Conservation (phyloP, 2,329 filamentous ascomycete species). For the Colletotrichum scovillei region DNA sequence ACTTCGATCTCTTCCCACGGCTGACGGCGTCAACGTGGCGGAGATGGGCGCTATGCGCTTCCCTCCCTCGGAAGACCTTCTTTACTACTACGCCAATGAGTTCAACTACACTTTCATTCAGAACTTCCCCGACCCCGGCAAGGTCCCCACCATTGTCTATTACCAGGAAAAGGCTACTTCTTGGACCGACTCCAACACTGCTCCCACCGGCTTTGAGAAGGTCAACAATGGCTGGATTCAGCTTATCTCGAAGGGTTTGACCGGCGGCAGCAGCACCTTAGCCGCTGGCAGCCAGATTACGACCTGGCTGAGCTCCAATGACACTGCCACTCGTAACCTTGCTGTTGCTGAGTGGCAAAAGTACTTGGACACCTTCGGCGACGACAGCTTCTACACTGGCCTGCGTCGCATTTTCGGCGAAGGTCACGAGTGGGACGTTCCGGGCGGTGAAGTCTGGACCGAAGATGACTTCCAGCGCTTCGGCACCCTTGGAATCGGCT, state of each 20-base stretch:
- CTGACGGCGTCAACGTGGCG: conserved; percentile 13
- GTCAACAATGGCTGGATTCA: conserved; percentile 9
- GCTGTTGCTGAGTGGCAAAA: conserved; percentile 11
- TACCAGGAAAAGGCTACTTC: neutral
- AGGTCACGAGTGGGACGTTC: conserved; percentile 11
- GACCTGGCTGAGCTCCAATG: neutral
- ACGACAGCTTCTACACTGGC: conserved; percentile 16
- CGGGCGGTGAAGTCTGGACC: conserved; percentile 4
- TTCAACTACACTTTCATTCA: conserved; percentile 11
- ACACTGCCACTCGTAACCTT: neutral
- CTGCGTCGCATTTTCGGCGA: conserved; percentile 14
- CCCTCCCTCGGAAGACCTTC: conserved; percentile 11
- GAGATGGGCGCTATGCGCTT: conserved; percentile 25
- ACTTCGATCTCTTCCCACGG: neutral
- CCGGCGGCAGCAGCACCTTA: neutral
- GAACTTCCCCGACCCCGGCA: conserved; percentile 15
- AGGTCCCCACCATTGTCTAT: conserved; percentile 2
- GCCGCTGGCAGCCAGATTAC: neutral
- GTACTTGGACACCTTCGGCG: conserved; percentile 8
- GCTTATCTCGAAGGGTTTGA: neutral
- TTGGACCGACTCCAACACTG: conserved; percentile 2
- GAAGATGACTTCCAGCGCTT: conserved; percentile 14
- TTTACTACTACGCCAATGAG: conserved; percentile 18
- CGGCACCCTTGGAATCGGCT: conserved; percentile 13
- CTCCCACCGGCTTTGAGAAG: neutral